Percentiles rank a stretch among this genome's conserved stretches.
phyloP scores from a whole-genome alignment of 805 yeast species.

The Teunomyces kruisii region DNA sequence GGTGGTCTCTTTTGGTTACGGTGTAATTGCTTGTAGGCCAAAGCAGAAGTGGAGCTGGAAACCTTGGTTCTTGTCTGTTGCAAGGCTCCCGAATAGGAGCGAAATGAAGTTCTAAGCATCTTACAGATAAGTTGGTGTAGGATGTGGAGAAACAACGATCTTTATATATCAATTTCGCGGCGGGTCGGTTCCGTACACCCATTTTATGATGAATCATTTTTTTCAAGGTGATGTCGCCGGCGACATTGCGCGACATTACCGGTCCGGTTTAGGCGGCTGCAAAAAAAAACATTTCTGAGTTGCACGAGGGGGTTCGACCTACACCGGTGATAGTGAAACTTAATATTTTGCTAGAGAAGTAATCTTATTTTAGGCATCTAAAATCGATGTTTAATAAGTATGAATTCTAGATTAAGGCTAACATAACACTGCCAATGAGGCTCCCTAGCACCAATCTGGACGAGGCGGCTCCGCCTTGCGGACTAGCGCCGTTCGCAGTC shows the following conservation, averaged over 20 bases:
- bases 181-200: slow-evolving; percentile 1
- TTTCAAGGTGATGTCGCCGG: background rate
- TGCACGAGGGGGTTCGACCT: too few species aligned
- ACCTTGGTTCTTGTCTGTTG: slow-evolving; percentile 1
- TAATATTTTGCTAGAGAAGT: too few species aligned
- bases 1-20: slow-evolving; percentile 86
- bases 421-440: too few species aligned
- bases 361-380: too few species aligned
- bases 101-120: background rate
- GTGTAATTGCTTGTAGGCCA: slow-evolving; percentile 91
- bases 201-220: slow-evolving; percentile 2
- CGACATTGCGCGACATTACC: background rate
- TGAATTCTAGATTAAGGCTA: too few species aligned
- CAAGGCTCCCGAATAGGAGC: background rate
- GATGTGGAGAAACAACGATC: slow-evolving; percentile 1
- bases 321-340: too few species aligned
- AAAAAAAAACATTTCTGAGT: too few species aligned
- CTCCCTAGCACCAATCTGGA: too few species aligned
- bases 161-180: background rate
- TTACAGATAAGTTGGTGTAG: background rate
- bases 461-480: too few species aligned
- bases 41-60: slow-evolving; percentile 81
- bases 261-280: background rate
- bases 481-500: too few species aligned
- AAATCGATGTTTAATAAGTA: too few species aligned